Conservation (phyloP, 2,329 filamentous ascomycete genomes). For the Diaporthe sp. region DNA sequence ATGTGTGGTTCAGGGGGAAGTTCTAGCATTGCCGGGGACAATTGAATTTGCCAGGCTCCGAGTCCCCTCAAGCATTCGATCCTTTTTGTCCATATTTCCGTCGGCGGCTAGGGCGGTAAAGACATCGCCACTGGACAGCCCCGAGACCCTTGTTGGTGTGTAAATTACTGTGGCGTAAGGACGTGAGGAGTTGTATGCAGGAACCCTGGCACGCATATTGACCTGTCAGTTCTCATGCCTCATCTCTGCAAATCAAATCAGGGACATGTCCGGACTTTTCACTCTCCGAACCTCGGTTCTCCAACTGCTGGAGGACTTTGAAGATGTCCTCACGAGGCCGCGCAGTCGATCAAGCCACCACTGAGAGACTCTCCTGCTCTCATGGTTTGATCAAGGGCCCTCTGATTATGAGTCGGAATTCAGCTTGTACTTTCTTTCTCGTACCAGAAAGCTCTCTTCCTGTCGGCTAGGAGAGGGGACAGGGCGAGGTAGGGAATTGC, state of each 20-base stretch:
- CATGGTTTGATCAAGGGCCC: rapidly evolving
- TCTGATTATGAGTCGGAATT: rapidly evolving
- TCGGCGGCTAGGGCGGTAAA: background rate
- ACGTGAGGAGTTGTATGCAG: conserved; percentile 8
- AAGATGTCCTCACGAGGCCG: background rate
- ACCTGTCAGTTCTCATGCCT: conserved; percentile 4
- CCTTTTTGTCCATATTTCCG: background rate
- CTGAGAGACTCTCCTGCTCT: background rate
- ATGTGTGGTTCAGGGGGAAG: background rate
- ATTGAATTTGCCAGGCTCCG: background rate
- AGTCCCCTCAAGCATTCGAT: background rate
- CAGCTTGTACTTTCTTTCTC: background rate
- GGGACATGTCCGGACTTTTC: background rate
- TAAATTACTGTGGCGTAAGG: background rate
- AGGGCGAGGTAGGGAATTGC: background rate
- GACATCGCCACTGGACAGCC: too few relatives aligned
- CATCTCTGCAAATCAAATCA: background rate
- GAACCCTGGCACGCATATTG: conserved; percentile 1
- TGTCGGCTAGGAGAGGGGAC: background rate
- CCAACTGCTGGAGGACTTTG: background rate
- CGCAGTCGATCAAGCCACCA: background rate
- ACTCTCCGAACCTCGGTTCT: background rate
- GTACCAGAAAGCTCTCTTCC: background rate
- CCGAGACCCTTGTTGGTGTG: background rate
- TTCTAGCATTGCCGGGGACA: too few relatives aligned